Evolutionary conservation across 345 rosid genomes (phyloP).

Genomic region (Ceriops tagal): DNA sequence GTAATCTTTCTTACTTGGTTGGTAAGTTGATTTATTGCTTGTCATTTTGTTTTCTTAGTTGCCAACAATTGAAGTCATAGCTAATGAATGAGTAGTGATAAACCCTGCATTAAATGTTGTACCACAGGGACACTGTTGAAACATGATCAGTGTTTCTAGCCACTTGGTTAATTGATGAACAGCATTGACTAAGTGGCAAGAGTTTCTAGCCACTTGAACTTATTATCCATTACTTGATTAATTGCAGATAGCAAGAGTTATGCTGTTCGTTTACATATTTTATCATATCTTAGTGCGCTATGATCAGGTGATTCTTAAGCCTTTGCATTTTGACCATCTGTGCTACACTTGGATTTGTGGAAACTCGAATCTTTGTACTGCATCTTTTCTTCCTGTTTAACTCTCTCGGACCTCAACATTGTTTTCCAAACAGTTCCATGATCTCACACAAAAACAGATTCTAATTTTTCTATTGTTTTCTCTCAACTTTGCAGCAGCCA

Average conservation of each 20-base stretch:
- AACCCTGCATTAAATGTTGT: background rate
- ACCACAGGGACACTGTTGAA: background rate
- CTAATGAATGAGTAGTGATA: background rate
- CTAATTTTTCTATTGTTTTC: too few species aligned
- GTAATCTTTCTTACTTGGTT: constrained; percentile 27
- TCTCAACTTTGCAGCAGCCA: too few species aligned
- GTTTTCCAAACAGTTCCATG: too few species aligned
- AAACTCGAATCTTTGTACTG: background rate
- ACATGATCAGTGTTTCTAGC: background rate
- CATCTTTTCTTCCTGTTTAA: background rate
- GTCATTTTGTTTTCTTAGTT: background rate
- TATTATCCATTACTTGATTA: background rate
- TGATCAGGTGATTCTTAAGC: constrained; percentile 22
- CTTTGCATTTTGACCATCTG: background rate
- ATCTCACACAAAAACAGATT: too few species aligned
- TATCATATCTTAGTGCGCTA: constrained; percentile 23
- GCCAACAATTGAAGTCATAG: background rate
- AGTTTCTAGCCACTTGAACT: background rate
- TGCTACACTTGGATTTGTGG: background rate
- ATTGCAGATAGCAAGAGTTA: constrained; percentile 30
- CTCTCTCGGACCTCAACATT: too few species aligned
- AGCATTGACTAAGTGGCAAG: too few species aligned
- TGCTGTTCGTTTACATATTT: constrained; percentile 29
- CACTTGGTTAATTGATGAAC: too few species aligned
- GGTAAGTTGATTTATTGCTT: constrained; percentile 19